Percentiles rank a stretch among this genome's conserved stretches.
These are phyloP conservation scores for Schrenkiella parvula DNA, from an alignment of 345 rosid species.

Conservation along the genomic window DNA sequence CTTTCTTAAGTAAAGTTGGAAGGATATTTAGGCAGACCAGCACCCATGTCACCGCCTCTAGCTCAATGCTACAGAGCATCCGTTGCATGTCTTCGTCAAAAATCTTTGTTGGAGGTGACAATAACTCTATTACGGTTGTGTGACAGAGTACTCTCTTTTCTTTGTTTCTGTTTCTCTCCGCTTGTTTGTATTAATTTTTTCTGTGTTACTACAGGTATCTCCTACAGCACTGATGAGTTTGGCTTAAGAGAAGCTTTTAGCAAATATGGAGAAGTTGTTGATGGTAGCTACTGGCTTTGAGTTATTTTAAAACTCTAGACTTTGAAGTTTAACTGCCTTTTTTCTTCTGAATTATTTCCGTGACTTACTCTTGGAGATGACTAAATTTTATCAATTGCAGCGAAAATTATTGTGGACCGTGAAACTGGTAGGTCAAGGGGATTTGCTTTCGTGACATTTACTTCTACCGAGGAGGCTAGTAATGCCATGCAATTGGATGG, in stretches of 20 bases:
- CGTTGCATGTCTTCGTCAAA: constrained; percentile 84
- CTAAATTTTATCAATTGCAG: constrained; percentile 36
- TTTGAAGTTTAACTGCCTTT: constrained; percentile 15
- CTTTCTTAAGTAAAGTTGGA: constrained; percentile 80
- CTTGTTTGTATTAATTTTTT: background rate
- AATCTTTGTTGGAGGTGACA: constrained; percentile 79
- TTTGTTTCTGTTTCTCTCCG: background rate
- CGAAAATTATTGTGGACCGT: constrained; percentile 78
- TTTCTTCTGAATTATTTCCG: background rate
- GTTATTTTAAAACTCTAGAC: constrained; percentile 37
- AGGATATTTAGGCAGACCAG: constrained; percentile 60
- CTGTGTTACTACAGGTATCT: constrained; percentile 55
- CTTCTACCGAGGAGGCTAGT: constrained; percentile 71
- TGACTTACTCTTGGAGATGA: background rate
- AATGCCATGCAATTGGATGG: constrained; percentile 92
- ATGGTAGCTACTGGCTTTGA: constrained; percentile 44
- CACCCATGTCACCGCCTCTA: constrained; percentile 34
- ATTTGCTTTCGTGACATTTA: constrained; percentile 76
- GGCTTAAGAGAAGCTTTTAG: constrained; percentile 67
- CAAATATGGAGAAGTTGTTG: constrained; percentile 85
- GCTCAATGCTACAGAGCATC: constrained; percentile 57
- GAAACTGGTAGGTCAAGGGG: constrained; percentile 94
- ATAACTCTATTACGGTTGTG: background rate
- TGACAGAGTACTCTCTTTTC: background rate
- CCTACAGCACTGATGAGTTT: constrained; percentile 65